A percentile compares a stretch with the other conserved stretches of the same genome.
phyloP scores from a whole-genome alignment of 192 early-diverging fungal genomes.

The Oehlia diaphana region DNA sequence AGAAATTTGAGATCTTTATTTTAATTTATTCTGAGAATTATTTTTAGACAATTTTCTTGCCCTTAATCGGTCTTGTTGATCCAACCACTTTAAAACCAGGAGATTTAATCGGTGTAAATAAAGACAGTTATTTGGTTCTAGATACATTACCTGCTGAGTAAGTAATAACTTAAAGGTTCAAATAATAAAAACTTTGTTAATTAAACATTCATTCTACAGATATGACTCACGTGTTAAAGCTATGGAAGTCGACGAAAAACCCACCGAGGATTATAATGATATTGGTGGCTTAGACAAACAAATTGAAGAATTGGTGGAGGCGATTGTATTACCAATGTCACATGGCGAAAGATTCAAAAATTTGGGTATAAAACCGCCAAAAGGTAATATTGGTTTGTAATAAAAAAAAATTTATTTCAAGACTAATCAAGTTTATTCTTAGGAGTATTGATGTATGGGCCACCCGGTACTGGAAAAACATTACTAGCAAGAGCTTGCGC shows the following conservation, averaged over 20 bases:
- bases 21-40: not conserved
- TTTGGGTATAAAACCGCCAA: conserved; percentile 83
- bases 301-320: conserved; percentile 85
- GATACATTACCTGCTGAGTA: conserved; percentile 96
- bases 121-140: conserved; percentile 94
- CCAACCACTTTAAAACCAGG: conserved; percentile 86
- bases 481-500: conserved; percentile 97
- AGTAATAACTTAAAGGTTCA: conserved; percentile 15
- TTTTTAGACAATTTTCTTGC: conserved; percentile 88
- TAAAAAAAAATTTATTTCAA: not conserved
- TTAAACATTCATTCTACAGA: conserved; percentile 35
- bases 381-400: conserved; percentile 42
- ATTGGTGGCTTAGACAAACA: conserved; percentile 90
- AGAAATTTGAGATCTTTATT: too few relatives aligned
- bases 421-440: not conserved
- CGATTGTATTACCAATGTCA: conserved; percentile 85
- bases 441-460: conserved; percentile 79
- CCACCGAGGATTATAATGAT: conserved; percentile 96
- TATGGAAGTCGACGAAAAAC: conserved; percentile 99
- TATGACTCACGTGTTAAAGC: conserved; percentile 98
- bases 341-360: conserved; percentile 85
- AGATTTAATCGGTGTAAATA: conserved; percentile 97
- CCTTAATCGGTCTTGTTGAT: conserved; percentile 96
- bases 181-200: not conserved
- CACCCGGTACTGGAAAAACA: conserved; percentile 87